Evolutionary conservation across 2,329 filamentous ascomycete genomes (phyloP).

Genomic region (Tricladium varicosporioides): DNA sequence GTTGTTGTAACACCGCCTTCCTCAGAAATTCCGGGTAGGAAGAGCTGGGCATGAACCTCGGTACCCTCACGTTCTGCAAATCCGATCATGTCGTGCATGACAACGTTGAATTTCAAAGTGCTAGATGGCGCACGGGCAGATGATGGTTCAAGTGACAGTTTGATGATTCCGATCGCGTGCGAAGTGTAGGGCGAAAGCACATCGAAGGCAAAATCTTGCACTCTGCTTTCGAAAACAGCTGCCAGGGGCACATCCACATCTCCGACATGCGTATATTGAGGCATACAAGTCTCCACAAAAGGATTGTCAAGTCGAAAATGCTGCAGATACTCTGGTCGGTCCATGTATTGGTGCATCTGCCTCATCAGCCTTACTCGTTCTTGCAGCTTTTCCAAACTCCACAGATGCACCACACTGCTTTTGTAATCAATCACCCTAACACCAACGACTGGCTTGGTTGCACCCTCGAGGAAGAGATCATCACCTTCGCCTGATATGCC

Average conservation of each 20-base stretch:
- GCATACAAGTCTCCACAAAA: constrained; percentile 87
- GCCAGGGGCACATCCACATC: constrained; percentile 90
- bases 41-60: constrained; percentile 95
- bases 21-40: constrained; percentile 85
- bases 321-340: constrained; percentile 90
- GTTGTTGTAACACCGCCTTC: constrained; percentile 92
- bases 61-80: constrained; percentile 96
- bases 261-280: constrained; percentile 86
- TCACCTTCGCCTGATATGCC: constrained; percentile 83
- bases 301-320: constrained; percentile 92
- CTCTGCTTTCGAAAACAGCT: constrained; percentile 89
- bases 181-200: constrained; percentile 90
- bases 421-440: constrained; percentile 90
- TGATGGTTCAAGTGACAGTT: constrained; percentile 88
- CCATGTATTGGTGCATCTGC: constrained; percentile 94
- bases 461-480: constrained; percentile 75
- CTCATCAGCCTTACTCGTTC: constrained; percentile 88
- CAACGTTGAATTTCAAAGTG: constrained; percentile 95
- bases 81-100: constrained; percentile 93
- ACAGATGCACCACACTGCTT: constrained; percentile 80
- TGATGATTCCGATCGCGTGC: constrained; percentile 85
- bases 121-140: constrained; percentile 88
- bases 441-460: constrained; percentile 85
- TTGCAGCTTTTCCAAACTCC: constrained; percentile 91
- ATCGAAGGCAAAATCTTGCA: constrained; percentile 91